A percentile compares a stretch with the other conserved stretches of the same genome.
Conservation (phyloP, 2,329 filamentous ascomycete genomes). For the Hypoxylon sp. region DNA sequence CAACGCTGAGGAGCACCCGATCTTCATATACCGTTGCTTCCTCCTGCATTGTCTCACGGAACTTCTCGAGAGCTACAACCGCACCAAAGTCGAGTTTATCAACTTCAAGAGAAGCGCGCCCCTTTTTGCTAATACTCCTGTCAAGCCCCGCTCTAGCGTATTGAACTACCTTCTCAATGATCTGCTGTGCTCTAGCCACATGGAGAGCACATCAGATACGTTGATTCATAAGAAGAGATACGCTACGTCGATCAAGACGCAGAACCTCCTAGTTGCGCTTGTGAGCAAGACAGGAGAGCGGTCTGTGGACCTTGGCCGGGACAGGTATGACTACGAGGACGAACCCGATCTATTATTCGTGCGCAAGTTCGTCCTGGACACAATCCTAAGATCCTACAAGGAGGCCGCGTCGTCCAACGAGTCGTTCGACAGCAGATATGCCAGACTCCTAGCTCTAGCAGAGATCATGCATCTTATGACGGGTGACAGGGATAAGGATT, state of each 20-base stretch:
- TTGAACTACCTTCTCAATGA: slow-evolving; percentile 92
- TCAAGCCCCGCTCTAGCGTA: slow-evolving; percentile 91
- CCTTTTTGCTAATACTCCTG: slow-evolving; percentile 82
- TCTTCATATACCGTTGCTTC: slow-evolving; percentile 96
- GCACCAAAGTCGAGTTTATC: slow-evolving; percentile 97
- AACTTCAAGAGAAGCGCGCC: slow-evolving; percentile 96
- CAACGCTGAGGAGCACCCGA: slow-evolving; percentile 91
- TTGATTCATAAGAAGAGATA: slow-evolving; percentile 82
- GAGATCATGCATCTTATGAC: slow-evolving; percentile 95
- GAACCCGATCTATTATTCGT: slow-evolving; percentile 89
- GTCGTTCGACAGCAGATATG: slow-evolving; percentile 83
- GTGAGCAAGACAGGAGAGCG: slow-evolving; percentile 88
- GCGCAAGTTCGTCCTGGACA: slow-evolving; percentile 93
- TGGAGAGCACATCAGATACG: slow-evolving; percentile 75
- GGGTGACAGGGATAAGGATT: slow-evolving; percentile 74
- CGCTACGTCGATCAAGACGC: slow-evolving; percentile 85
- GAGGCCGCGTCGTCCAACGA: slow-evolving; percentile 83
- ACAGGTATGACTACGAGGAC: slow-evolving; percentile 73
- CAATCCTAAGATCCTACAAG: slow-evolving; percentile 89
- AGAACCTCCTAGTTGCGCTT: slow-evolving; percentile 84
- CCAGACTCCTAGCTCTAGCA: slow-evolving; percentile 83
- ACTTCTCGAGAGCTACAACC: slow-evolving; percentile 88
- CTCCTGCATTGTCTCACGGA: slow-evolving; percentile 91
- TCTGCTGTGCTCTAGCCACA: slow-evolving; percentile 68
- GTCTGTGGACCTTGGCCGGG: slow-evolving; percentile 62